These are phyloP conservation scores for Pseudevernia furfuracea DNA, from an alignment of 495 filamentous ascomycete genomes.

Conservation along the genomic window DNA sequence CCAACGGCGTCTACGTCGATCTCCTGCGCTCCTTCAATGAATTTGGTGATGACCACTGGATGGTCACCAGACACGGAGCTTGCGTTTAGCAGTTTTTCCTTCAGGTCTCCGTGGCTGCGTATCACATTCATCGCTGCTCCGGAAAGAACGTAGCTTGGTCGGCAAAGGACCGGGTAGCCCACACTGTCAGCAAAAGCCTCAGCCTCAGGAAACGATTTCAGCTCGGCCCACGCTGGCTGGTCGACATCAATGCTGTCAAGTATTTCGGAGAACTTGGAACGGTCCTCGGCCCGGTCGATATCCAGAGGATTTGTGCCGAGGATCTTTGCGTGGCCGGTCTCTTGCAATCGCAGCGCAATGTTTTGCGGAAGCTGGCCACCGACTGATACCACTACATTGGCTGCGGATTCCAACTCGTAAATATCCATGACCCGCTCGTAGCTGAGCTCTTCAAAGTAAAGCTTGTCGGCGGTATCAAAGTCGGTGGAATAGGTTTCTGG, in stretches of 20 bases:
- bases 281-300: constrained; percentile 94
- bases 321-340: constrained; percentile 78
- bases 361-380: constrained; percentile 96
- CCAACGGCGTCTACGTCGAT: constrained; percentile 97
- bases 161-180: constrained; percentile 85
- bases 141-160: constrained; percentile 91
- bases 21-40: constrained; percentile 93
- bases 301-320: constrained; percentile 87
- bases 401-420: constrained; percentile 83
- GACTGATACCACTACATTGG: constrained; percentile 88
- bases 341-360: constrained; percentile 90
- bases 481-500: constrained; percentile 87
- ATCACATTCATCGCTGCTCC: constrained; percentile 98
- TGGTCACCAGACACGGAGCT: constrained; percentile 89
- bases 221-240: constrained; percentile 95
- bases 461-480: constrained; percentile 86
- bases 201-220: constrained; percentile 79
- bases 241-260: constrained; percentile 93
- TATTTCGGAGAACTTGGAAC: constrained; percentile 97
- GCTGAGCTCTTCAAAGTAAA: constrained; percentile 95
- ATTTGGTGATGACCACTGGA: constrained; percentile 97
- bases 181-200: constrained; percentile 76
- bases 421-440: constrained; percentile 99
- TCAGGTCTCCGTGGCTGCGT: constrained; percentile 76
- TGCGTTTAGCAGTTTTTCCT: constrained; percentile 81